Conservation (phyloP, 2,329 filamentous ascomycete species). For the Monilinia fructicola region DNA sequence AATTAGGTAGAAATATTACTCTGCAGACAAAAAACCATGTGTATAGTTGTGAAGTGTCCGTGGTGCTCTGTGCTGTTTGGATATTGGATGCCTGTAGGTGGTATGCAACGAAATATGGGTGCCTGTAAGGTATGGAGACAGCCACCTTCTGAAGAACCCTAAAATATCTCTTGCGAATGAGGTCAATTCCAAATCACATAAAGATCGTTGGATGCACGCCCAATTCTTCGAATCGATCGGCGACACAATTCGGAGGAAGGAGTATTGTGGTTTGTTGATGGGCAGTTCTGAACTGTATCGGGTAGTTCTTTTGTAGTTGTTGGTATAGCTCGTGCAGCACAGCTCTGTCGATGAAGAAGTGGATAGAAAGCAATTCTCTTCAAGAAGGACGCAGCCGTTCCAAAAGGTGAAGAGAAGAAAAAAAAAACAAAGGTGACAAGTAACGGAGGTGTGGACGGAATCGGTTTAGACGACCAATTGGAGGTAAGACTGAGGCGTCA, state of each 20-base stretch:
- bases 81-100: slow-evolving; percentile 4
- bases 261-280: neutral
- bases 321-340: neutral
- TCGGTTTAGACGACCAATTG: slow-evolving; percentile 9
- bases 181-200: neutral
- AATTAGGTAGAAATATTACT: slow-evolving; percentile 8
- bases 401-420: too few relatives aligned
- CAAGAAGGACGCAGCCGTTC: neutral
- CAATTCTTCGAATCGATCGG: neutral
- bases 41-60: neutral
- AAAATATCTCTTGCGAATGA: neutral
- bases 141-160: slow-evolving; percentile 8
- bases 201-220: neutral
- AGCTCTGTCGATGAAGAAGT: slow-evolving; percentile 2
- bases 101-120: slow-evolving; percentile 9
- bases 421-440: neutral
- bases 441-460: slow-evolving; percentile 1
- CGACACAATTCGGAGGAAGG: neutral
- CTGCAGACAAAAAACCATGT: neutral
- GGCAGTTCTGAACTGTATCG: slow-evolving; percentile 1
- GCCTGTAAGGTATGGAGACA: slow-evolving; percentile 18
- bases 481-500: neutral
- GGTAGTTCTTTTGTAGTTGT: neutral
- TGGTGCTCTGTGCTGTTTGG: neutral
- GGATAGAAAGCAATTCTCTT: slow-evolving; percentile 2